Evolutionary conservation across 148 eudicot species (phyloP), one percentile per base, ranked within the genome.

Genomic region (Camellia granthamiana): DNA sequence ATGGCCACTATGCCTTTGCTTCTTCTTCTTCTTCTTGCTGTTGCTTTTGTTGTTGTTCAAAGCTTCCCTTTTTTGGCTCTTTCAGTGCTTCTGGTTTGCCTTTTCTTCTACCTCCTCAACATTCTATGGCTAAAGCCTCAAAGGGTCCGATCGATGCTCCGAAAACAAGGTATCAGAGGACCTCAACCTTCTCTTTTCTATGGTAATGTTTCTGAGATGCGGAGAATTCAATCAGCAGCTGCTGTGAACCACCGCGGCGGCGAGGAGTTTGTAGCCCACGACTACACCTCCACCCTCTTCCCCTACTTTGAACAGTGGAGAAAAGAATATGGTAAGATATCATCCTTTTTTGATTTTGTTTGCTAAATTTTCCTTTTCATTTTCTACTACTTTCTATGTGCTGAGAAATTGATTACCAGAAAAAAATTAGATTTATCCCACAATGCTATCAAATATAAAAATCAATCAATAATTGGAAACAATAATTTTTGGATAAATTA

Each of bases 301-400:
- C 98, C 98, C 52, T 90, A 94, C 89, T 88, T 94, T 47, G 92
- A 94, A 63, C 90, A 86, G 72, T 94, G 98, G 98, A 88, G 93
- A 42, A 90, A 90, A 83, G 81, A 81, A 81, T 90, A 88, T 47
- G 91, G 93, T 90, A 84, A 58, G 6, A 49, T 49, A 49, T 49
- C 52, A 49, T 49, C 52, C 5, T 49, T 49, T 49, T 49, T 49
- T 49, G 52, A 49, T 49, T 49, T 49, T 3, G 52, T 49, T 49
- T 49, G 6, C 7, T 49, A 7, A 5, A 5, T 49, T 49, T 49
- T 49, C 52, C 52, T 49, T 49, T 49, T 49, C 52, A 49, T 7
- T 49, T 49, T 49, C 52, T 49, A 49, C 5, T 49, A 49, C 5
- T 49, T 49, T 49, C 6, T 49, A 5, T 49, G 7, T 7, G 7